Evolutionary conservation across 306 rosid genomes (phyloP).

Genomic region (Sesbania bispinosa): DNA sequence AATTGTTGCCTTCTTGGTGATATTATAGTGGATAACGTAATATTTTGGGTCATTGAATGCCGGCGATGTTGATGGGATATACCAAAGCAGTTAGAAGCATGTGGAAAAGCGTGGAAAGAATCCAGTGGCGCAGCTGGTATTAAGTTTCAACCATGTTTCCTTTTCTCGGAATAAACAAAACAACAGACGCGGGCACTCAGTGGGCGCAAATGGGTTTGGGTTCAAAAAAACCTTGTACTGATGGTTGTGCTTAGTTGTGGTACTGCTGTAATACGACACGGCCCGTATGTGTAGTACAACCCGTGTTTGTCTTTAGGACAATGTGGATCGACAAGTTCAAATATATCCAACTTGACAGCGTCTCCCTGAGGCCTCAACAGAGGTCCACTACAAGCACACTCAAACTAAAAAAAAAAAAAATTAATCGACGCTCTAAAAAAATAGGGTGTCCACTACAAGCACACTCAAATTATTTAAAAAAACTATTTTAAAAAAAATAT

Average conservation of each 20-base stretch:
- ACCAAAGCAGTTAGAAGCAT: background rate
- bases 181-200: background rate
- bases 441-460: too few species aligned
- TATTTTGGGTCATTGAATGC: background rate
- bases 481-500: too few species aligned
- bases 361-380: background rate
- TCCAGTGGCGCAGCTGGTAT: constrained; percentile 25
- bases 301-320: background rate
- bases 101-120: background rate
- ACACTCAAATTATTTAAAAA: too few species aligned
- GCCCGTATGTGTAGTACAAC: background rate
- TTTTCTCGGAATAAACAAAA: background rate
- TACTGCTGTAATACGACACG: background rate
- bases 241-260: background rate
- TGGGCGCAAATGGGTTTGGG: constrained; percentile 21
- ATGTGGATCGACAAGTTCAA: background rate
- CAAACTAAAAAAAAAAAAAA: too few species aligned
- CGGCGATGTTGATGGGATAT: background rate
- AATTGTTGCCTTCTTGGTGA: background rate
- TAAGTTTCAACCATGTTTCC: background rate
- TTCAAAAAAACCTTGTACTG: background rate
- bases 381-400: too few species aligned
- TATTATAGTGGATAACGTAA: background rate
- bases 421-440: too few species aligned
- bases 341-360: background rate